Conservation (phyloP, 352 stramenopile genomes). For the Phytophthora brassicae region DNA sequence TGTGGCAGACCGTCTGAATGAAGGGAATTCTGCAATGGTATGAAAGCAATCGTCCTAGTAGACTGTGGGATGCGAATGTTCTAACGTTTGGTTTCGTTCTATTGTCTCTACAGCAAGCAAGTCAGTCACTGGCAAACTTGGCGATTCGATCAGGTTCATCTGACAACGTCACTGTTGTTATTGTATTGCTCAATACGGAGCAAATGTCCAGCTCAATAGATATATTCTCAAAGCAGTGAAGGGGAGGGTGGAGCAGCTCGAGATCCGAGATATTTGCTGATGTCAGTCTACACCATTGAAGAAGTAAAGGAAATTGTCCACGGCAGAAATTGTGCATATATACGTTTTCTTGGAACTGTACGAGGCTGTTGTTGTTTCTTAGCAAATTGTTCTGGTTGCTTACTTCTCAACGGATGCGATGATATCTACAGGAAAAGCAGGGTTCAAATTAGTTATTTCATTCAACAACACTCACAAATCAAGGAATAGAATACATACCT, state of each 20-base stretch:
- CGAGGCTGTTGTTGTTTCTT: conserved; percentile 7
- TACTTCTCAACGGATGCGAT: conserved; percentile 58
- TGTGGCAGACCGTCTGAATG: conserved; percentile 65
- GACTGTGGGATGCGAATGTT: not conserved
- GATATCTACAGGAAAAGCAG: conserved; percentile 44
- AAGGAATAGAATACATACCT: conserved; percentile 19
- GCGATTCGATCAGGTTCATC: conserved; percentile 86
- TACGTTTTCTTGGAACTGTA: conserved; percentile 11
- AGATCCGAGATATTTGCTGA: no score
- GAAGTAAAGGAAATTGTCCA: conserved; percentile 23
- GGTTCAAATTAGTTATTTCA: conserved; percentile 2
- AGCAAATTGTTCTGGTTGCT: not conserved
- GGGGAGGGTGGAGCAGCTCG: conserved; percentile 2
- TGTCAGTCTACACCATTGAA: not conserved
- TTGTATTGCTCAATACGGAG: conserved; percentile 75
- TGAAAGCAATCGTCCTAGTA: not conserved
- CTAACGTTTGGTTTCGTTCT: conserved; percentile 1
- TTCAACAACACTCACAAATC: not conserved
- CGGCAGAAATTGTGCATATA: conserved; percentile 34
- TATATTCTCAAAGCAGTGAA: conserved; percentile 26
- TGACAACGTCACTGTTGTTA: conserved; percentile 88
- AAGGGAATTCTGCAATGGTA: conserved; percentile 73
- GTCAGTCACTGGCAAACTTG: conserved; percentile 81
- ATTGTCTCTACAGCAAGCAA: conserved; percentile 55
- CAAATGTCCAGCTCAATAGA: conserved; percentile 34